A percentile compares a stretch with the other conserved stretches of the same genome.
Conservation (phyloP, 768 basidiomycete genomes). For the Lactifluus subvellereus region DNA sequence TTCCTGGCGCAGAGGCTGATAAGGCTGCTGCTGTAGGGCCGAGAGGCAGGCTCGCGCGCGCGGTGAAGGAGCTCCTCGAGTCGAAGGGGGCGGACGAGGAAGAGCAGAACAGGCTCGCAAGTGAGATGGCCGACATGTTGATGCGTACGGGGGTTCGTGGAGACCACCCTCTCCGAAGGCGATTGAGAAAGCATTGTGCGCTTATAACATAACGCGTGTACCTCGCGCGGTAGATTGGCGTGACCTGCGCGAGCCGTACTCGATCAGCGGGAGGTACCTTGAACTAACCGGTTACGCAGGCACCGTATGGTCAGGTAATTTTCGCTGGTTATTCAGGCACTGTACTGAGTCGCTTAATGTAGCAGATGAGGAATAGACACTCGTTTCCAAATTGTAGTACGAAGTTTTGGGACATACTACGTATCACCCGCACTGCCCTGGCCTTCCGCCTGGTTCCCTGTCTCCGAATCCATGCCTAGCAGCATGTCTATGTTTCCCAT, state of each 20-base stretch:
- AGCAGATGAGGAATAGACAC: neutral
- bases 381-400: constrained; percentile 2
- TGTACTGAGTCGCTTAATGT: neutral
- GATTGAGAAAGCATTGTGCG: constrained; percentile 50
- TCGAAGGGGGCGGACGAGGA: constrained; percentile 42
- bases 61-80: constrained; percentile 60
- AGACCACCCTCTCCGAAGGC: constrained; percentile 65
- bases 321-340: neutral
- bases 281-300: neutral
- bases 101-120: constrained; percentile 42
- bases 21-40: constrained; percentile 42
- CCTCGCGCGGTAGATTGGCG: neutral
- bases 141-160: constrained; percentile 50
- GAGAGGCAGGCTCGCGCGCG: constrained; percentile 63
- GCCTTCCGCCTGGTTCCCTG: constrained; percentile 8
- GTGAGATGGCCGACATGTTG: constrained; percentile 47
- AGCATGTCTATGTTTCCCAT: constrained; percentile 31
- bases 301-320: neutral
- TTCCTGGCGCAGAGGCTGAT: constrained; percentile 27
- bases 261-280: neutral
- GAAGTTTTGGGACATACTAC: constrained; percentile 1
- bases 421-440: constrained; percentile 9
- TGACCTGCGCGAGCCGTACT: neutral
- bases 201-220: neutral
- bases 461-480: constrained; percentile 8